These are phyloP conservation scores for Candida gorgasii DNA, from an alignment of 805 yeast species.

Conservation along the genomic window DNA sequence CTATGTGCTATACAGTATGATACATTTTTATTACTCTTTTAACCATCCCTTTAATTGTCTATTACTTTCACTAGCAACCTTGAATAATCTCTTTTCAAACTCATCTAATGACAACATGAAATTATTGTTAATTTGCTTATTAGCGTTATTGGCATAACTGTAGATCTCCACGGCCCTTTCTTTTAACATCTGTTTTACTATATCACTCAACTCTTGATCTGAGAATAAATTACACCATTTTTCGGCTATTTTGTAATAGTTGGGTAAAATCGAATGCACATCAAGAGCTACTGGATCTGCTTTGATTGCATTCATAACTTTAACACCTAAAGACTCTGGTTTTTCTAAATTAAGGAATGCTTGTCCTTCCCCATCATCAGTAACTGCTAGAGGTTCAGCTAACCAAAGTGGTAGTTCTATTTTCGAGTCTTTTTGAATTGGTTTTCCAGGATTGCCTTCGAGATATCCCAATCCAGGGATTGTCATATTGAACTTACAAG, in stretches of 20 bases:
- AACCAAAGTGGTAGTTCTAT: slow-evolving; percentile 88
- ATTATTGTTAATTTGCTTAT: slow-evolving; percentile 47
- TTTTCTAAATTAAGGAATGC: slow-evolving; percentile 62
- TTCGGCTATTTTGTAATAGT: slow-evolving; percentile 68
- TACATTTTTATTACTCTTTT: slow-evolving; percentile 18
- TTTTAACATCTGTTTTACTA: slow-evolving; percentile 51
- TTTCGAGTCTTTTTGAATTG: slow-evolving; percentile 58
- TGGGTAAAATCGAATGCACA: slow-evolving; percentile 60
- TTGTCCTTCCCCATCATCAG: slow-evolving; percentile 31
- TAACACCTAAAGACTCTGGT: slow-evolving; percentile 67
- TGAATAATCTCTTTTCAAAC: slow-evolving; percentile 65
- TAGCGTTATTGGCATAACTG: slow-evolving; percentile 61
- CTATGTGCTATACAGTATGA: background rate
- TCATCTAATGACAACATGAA: slow-evolving; percentile 73
- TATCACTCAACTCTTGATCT: slow-evolving; percentile 60
- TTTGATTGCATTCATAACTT: slow-evolving; percentile 79
- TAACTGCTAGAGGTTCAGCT: slow-evolving; percentile 69
- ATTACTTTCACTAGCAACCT: slow-evolving; percentile 50
- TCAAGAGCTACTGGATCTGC: slow-evolving; percentile 69
- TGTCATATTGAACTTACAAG: slow-evolving; percentile 73
- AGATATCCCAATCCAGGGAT: slow-evolving; percentile 89
- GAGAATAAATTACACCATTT: slow-evolving; percentile 76
- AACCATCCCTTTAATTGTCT: slow-evolving; percentile 40
- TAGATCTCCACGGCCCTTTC: slow-evolving; percentile 70
- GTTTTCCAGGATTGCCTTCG: slow-evolving; percentile 71